These are phyloP conservation scores for Colletotrichum tropicicola DNA, from an alignment of 2,329 filamentous ascomycete genomes.

Conservation along the genomic window DNA sequence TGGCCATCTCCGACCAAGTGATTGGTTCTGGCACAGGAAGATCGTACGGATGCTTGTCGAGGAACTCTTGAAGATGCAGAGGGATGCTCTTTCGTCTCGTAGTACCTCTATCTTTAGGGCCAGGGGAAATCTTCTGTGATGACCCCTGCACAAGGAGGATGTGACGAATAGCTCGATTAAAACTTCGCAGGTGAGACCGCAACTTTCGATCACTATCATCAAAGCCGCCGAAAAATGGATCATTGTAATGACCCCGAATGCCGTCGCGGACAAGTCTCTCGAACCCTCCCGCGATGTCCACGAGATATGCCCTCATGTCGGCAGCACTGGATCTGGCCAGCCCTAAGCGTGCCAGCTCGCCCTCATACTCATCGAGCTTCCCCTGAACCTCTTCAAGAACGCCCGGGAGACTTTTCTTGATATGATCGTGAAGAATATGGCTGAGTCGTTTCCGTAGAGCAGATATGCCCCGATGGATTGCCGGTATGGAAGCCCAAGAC, in stretches of 20 bases:
- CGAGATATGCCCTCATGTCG: conserved; percentile 43
- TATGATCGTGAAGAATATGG: conserved; percentile 38
- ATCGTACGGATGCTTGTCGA: conserved; percentile 38
- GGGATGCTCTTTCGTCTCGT: conserved; percentile 28
- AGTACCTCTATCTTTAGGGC: neutral
- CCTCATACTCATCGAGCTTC: conserved; percentile 33
- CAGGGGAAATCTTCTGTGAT: conserved; percentile 21
- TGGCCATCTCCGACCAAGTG: conserved; percentile 27
- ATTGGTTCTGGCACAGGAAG: conserved; percentile 38
- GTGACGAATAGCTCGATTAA: conserved; percentile 41
- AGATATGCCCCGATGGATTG: conserved; percentile 42
- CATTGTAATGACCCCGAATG: conserved; percentile 39
- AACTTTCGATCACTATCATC: conserved; percentile 35
- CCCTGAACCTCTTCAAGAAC: conserved; percentile 38
- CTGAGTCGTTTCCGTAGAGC: conserved; percentile 45
- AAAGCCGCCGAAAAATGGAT: conserved; percentile 46
- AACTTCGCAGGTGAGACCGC: conserved; percentile 40
- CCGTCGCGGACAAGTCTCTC: conserved; percentile 40
- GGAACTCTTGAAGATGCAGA: conserved; percentile 38
- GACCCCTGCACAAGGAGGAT: conserved; percentile 37
- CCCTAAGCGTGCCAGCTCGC: conserved; percentile 34
- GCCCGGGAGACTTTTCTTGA: conserved; percentile 37
- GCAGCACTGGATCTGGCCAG: conserved; percentile 28
- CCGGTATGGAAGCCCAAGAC: conserved; percentile 38
- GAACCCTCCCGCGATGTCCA: conserved; percentile 46